Base-by-base conservation (phyloP, 345 rosid genomes). In the Gossypium arboreum region DNA sequence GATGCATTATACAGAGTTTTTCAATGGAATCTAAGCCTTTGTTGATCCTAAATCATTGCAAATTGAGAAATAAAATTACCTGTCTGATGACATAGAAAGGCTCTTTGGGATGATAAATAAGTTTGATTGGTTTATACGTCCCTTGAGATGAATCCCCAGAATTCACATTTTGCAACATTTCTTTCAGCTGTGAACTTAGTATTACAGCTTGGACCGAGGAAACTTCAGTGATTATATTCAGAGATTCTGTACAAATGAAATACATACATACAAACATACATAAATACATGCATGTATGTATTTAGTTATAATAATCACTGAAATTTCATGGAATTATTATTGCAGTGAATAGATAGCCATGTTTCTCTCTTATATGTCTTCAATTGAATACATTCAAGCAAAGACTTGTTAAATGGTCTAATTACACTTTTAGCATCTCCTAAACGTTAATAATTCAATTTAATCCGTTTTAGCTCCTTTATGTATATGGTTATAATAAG, bases 41-140 rank as follows among this genome's bases (percentile, higher is more conserved):
- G 41, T 34, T 34, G 41, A 34, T 34, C 41, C 41, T 34, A 34
- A 34, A 34, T 34, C 41, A 34, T 34, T 34, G 41, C 41, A 34
- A 34, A 57, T 57, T 57, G 24, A 57, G 62, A 20, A 57, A 57
- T 1, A 34, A 34, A 34, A 34, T 54, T 84, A 92, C 97, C 98
- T 89, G 90, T 85, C 81, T 91, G 83, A 86, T 86, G 78, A 92
- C 87, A 80, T 91, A 92, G 81, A 92, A 91, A 56, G 98, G 84
- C 79, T 87, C 90, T 71, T 84, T 85, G 1, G 86, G 92, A 68
- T 92, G 90, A 84, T 89, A 87, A 65, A 82, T 86, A 65, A 92
- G 89, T 79, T 83, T 92, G 80, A 90, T 82, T 22, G 91, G 88
- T 74, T 86, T 86, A 77, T 44, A 73, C 79, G 72, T 83, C 59